Base-by-base conservation (phyloP, 345 rosid species). In the Odontarrhena argentea region DNA sequence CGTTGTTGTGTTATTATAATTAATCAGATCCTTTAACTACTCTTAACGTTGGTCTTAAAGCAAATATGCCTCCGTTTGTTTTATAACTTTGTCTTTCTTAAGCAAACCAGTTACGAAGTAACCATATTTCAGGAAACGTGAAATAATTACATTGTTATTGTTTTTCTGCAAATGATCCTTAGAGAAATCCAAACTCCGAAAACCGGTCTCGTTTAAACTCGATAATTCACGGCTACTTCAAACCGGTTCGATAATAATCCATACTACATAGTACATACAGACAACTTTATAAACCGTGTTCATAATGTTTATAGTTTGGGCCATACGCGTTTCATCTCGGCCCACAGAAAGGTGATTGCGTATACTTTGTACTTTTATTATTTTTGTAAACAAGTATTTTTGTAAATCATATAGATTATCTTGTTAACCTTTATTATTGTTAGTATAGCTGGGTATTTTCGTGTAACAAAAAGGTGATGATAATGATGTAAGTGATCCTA, bases 311-410 rank as follows among this genome's bases (percentile, higher is more conserved):
- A 46, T 15, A 67, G 32, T 36, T 15, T 56, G 55, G 63, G 18
- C 38, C 40, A 54, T 18, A 18, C 32, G 53, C 11, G 70, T 44
- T 35, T 25, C 54, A 34, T 43, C 54, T 24, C 10, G 13, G 36
- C 35, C 71, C 63, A 56, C 8, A 43, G 41, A 58, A 28, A 58
- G 49, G 38, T 25, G 28, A 45, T 7, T 28, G 44, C n/a, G 28
- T 46, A 44, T 51, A 18, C 22, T 26, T 40, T 11, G 35, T 12
- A 57, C 24, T 56, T 12, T 9, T 10, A 18, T 11, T 40, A n/a
- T 41, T 24, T 3, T 2, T 18, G 22, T 18, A 18, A 18, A 18
- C 22, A 18, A 18, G 22, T 18, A 18, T 18, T 18, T 18, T 18
- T 18, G 22, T 18, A 18, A 18, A 18, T 18, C 22, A 18, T 18